phyloP scores from a whole-genome alignment of 1,284 basidiomycete genomes.

The Sporisorium reilianum region DNA sequence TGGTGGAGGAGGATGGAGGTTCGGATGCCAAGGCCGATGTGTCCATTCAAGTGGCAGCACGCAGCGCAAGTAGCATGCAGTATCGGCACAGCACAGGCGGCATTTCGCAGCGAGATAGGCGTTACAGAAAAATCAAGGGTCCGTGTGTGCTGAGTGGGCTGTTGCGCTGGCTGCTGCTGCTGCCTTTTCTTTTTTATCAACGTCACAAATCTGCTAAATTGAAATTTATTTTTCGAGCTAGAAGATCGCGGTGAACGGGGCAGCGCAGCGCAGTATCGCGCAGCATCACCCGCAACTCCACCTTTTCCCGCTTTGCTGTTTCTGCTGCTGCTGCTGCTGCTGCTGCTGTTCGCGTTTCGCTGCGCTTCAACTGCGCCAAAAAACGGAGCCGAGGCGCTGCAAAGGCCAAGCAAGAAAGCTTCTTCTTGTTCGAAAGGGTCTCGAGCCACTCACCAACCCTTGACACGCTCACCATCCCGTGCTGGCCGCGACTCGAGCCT shows the following conservation, averaged over 20 bases:
- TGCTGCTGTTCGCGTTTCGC: not conserved
- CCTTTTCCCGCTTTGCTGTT: constrained; percentile 3
- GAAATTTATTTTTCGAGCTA: constrained; percentile 9
- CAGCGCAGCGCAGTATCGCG: constrained; percentile 3
- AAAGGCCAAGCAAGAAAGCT: too few relatives aligned
- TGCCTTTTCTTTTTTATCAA: not conserved
- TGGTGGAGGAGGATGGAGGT: not conserved
- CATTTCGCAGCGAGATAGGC: not conserved
- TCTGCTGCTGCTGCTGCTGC: not conserved
- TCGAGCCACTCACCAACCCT: not conserved
- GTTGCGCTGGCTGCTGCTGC: constrained; percentile 4
- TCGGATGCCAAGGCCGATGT: not conserved
- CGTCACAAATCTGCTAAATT: constrained; percentile 10
- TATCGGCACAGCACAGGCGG: not conserved
- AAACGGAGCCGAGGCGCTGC: too few relatives aligned
- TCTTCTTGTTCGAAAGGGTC: too few relatives aligned
- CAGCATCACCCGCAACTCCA: constrained; percentile 16
- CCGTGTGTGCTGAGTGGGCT: constrained; percentile 6
- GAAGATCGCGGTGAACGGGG: not conserved
- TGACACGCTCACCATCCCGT: not conserved
- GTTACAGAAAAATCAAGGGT: constrained; percentile 9
- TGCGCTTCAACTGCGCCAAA: too few relatives aligned
- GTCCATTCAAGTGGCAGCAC: not conserved
- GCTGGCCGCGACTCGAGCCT: not conserved
- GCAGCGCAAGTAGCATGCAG: not conserved